These are phyloP conservation scores for Tolypocladium cylindrosporum DNA, from an alignment of 2,329 filamentous ascomycete genomes.

Conservation along the genomic window DNA sequence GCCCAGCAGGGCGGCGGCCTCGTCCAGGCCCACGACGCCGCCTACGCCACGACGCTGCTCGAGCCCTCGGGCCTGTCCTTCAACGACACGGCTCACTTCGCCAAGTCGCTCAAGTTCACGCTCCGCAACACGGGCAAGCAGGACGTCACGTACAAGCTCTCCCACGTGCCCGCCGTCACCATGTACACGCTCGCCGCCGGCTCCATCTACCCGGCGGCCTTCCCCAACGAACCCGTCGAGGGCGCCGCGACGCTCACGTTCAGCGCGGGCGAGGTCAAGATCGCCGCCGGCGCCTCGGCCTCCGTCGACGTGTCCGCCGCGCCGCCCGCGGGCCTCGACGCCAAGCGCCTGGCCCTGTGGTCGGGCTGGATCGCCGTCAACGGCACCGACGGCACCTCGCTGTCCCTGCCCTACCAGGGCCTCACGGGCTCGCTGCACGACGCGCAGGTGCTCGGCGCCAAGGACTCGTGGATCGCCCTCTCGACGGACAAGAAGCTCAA, in stretches of 20 bases:
- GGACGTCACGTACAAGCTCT: constrained; percentile 40
- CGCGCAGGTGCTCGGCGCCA: constrained; percentile 11
- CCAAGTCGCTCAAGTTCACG: constrained; percentile 37
- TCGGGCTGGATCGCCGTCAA: constrained; percentile 31
- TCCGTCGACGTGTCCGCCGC: constrained; percentile 34
- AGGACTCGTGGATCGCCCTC: constrained; percentile 17
- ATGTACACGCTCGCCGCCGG: constrained; percentile 35
- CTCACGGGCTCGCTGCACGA: constrained; percentile 24
- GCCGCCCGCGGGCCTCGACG: constrained; percentile 28
- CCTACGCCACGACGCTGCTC: constrained; percentile 41
- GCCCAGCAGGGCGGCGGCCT: constrained; percentile 52
- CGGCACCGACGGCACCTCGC: constrained; percentile 24
- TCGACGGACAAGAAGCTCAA: constrained; percentile 20
- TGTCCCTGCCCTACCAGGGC: constrained; percentile 32
- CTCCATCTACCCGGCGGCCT: constrained; percentile 25
- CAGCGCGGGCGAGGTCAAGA: constrained; percentile 30
- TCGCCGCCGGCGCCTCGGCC: constrained; percentile 31
- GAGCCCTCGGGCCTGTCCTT: constrained; percentile 49
- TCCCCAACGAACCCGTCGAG: constrained; percentile 34
- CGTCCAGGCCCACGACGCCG: constrained; percentile 49
- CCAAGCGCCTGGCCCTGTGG: constrained; percentile 28
- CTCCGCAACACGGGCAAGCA: constrained; percentile 43
- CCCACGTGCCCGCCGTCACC: constrained; percentile 38
- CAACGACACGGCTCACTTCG: constrained; percentile 53
- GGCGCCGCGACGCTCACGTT: constrained; percentile 33